Base-by-base conservation (phyloP, 2,329 filamentous ascomycete genomes). In the Colletotrichum shisoi region DNA sequence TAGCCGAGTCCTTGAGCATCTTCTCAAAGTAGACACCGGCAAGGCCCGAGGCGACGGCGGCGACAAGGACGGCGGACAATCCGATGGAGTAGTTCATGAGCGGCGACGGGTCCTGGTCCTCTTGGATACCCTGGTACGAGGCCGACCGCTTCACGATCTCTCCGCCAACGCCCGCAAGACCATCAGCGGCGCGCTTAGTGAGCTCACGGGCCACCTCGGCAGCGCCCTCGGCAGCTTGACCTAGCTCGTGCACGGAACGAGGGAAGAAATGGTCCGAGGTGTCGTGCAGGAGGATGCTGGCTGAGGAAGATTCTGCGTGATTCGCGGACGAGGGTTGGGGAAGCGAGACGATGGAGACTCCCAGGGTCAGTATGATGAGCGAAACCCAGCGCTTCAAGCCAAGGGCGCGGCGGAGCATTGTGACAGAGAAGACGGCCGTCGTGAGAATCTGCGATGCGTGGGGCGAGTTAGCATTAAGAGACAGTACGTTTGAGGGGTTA, bases 21-120 rank as follows among this genome's bases (percentile, higher is more conserved):
- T 96, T 97, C 77, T 98, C 92, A 71, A 94, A 94, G 73, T 92
- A 93, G 1, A 94, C 92, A 0, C 93, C 91, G 0, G 93, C 94
- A 56, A 97, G 80, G 3, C 93, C 93, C 1, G 94, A 97, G 8
- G 95, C 85, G 11, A 89, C 82, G 58, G 93, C 94, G 13, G 93
- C 91, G 12, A 91, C 80, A 46, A 96, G 79, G 0, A 95, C 94
- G 0, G 94, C 90, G 3, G 89, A 80, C 21, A 98, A 79, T 4
- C 95, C 95, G 53, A 95, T 83, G 0, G 90, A 89, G 70, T 90
- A 89, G 78, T 95, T 93, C 86, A 96, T 90, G 54, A 81, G 75
- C 24, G 81, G 80, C 4, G 79, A 78, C 1, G 76, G 75, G 34
- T 85, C 76, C 70, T 87, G 80, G 72, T 89, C 85, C 70, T 88